Base-by-base conservation (phyloP, 305 asterid genomes). In the Petunia hybrid region DNA sequence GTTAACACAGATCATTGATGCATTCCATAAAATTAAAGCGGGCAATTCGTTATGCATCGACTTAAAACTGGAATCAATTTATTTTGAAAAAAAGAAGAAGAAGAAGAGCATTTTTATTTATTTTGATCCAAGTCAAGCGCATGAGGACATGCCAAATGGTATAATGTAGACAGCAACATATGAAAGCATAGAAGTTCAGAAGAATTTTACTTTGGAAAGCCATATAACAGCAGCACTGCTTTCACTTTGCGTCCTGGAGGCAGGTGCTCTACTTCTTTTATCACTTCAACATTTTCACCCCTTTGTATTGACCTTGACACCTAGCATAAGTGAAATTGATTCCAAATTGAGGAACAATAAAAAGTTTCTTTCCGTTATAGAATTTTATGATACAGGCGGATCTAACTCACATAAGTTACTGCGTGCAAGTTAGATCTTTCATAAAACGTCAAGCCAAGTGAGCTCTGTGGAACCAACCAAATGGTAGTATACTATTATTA, bases 221-320 rank as follows among this genome's bases (percentile, higher is more conserved):
- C 95, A 39, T 90, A 90, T 66, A 91, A 78, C 69, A 91, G 85
- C 76, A 87, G 87, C 79, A 91, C 90, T 76, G 91, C 93, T 7
- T 93, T 86, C 46, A 91, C 93, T 85, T 86, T 87, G 82, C 93
- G 85, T 31, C 86, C 91, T 84, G 88, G 88, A 51, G 75, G 79
- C 88, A 89, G 81, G 82, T 87, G 85, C 16, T 43, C 69, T 65
- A 68, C 86, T 83, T 86, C 89, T 43, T 78, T 87, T 80, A 84
- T 84, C 62, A 85, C 76, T 83, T 90, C 85, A 2, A 86, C 38
- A 43, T 81, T 90, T 42, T 90, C 89, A 70, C 89, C 86, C 48
- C 85, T 77, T 22, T 57, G 80, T 16, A 9, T 39, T 76, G 80
- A 59, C 69, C 16, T 60, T 41, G 78, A 73, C 78, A 73, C 78